Evolutionary conservation across 1,284 basidiomycete genomes (phyloP).

Genomic region (Sporisorium exsertum): DNA sequence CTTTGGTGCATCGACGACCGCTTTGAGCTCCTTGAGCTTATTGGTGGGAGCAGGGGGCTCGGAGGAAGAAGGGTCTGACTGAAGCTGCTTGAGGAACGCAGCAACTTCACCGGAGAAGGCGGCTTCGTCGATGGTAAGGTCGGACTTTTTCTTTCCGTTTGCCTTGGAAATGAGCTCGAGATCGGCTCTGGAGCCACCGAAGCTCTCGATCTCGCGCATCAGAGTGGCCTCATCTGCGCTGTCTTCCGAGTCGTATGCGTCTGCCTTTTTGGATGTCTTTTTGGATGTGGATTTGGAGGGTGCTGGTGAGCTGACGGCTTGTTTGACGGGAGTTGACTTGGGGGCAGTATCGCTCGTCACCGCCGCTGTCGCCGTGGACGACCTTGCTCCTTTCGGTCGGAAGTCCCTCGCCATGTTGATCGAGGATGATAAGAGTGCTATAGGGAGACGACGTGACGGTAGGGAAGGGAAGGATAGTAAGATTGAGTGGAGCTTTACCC

Average conservation of each 20-base stretch:
- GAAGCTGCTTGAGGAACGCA: constrained; percentile 43
- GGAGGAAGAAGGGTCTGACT: constrained; percentile 20
- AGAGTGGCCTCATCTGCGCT: constrained; percentile 46
- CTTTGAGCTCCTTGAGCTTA: constrained; percentile 15
- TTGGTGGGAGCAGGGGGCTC: constrained; percentile 17
- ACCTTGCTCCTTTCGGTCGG: constrained; percentile 50
- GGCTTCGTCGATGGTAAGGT: constrained; percentile 36
- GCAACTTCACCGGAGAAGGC: constrained; percentile 41
- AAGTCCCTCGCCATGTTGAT: constrained; percentile 59
- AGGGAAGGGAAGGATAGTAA: neutral
- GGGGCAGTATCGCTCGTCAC: constrained; percentile 6
- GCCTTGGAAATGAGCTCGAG: constrained; percentile 45
- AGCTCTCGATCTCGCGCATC: constrained; percentile 49
- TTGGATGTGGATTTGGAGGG: constrained; percentile 9
- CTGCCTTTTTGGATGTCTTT: constrained; percentile 22
- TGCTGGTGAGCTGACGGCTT: constrained; percentile 21
- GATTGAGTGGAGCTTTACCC: neutral
- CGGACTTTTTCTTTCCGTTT: constrained; percentile 36
- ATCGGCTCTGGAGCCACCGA: constrained; percentile 42
- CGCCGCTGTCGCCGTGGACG: neutral
- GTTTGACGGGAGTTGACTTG: too few species aligned
- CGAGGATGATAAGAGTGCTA: constrained; percentile 16
- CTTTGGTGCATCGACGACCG: constrained; percentile 8
- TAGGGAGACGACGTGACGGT: constrained; percentile 2
- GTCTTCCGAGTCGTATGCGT: constrained; percentile 43